These are phyloP conservation scores for Ziziphus jujuba DNA, from an alignment of 306 rosid genomes.

Conservation along the genomic window DNA sequence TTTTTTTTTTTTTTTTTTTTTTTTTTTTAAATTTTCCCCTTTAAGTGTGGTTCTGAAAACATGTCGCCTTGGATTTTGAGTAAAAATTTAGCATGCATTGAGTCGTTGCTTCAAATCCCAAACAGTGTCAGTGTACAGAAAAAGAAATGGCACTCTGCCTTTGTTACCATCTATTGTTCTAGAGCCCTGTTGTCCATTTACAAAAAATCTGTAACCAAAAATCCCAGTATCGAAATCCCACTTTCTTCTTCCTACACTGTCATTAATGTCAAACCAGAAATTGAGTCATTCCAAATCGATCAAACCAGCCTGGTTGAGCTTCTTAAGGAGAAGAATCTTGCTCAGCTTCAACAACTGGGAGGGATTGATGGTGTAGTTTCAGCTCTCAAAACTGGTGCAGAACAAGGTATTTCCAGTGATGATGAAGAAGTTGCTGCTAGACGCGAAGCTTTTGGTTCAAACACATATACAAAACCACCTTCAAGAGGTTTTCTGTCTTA, in stretches of 20 bases:
- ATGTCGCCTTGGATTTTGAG: neutral
- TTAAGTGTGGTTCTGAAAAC: too few relatives aligned
- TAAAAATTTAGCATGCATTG: slow-evolving; percentile 8
- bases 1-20: too few relatives aligned
- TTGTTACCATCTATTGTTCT: slow-evolving; percentile 48
- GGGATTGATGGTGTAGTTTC: too few relatives aligned
- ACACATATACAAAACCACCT: slow-evolving; percentile 11
- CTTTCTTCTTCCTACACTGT: neutral
- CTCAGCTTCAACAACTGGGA: too few relatives aligned
- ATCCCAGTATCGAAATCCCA: too few relatives aligned
- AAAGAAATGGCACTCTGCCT: slow-evolving; percentile 53
- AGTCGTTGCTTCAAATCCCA: slow-evolving; percentile 8
- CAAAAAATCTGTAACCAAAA: neutral
- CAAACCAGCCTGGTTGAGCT: neutral
- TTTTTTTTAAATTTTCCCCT: too few relatives aligned
- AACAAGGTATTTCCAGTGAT: neutral
- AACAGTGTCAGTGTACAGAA: slow-evolving; percentile 8
- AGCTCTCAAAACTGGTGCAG: too few relatives aligned
- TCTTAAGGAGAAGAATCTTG: neutral
- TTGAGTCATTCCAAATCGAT: neutral
- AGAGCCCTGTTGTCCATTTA: slow-evolving; percentile 31
- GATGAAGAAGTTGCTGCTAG: slow-evolving; percentile 2
- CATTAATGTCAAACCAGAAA: neutral
- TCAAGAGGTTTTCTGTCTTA: slow-evolving; percentile 4
- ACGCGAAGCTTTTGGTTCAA: slow-evolving; percentile 8